A percentile compares a stretch with the other conserved stretches of the same genome.
Evolutionary conservation across 495 filamentous ascomycete species (phyloP).

Genomic region (Patellaria atrata): DNA sequence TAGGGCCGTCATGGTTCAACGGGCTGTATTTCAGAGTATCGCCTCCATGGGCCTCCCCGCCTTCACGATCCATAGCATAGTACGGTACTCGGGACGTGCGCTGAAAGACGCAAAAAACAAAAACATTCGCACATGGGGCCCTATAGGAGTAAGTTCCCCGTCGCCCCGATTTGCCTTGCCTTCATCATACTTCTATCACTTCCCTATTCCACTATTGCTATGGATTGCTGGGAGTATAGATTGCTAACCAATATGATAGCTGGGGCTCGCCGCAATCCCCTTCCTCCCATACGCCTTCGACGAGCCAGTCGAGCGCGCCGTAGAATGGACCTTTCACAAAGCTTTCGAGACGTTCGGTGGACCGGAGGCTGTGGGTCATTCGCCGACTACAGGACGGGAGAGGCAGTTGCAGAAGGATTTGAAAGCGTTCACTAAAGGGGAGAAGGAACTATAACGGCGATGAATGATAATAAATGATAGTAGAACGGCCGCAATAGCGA

Average conservation of each 20-base stretch:
- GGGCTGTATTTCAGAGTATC: slow-evolving; percentile 76
- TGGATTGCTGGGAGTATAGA: neutral
- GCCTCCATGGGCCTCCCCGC: slow-evolving; percentile 91
- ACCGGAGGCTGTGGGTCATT: slow-evolving; percentile 38
- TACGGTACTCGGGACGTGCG: slow-evolving; percentile 69
- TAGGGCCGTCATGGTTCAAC: slow-evolving; percentile 76
- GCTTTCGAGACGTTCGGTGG: slow-evolving; percentile 58
- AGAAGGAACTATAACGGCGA: slow-evolving; percentile 39
- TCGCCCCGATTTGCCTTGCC: neutral
- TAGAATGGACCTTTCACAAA: slow-evolving; percentile 80
- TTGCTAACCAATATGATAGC: slow-evolving; percentile 22
- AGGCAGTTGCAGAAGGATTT: slow-evolving; percentile 33
- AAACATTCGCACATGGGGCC: slow-evolving; percentile 64
- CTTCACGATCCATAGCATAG: slow-evolving; percentile 87
- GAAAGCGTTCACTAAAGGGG: slow-evolving; percentile 31
- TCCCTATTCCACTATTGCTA: neutral
- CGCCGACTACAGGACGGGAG: slow-evolving; percentile 40
- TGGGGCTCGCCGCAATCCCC: slow-evolving; percentile 78
- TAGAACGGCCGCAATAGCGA: too few relatives aligned
- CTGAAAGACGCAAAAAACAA: slow-evolving; percentile 66
- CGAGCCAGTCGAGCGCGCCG: slow-evolving; percentile 76
- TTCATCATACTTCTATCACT: neutral
- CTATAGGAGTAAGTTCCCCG: slow-evolving; percentile 53
- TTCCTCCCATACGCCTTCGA: slow-evolving; percentile 85
- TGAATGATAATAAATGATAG: too few relatives aligned